These are phyloP conservation scores for Magnaporthiopsis rhizophila DNA, from an alignment of 2,329 filamentous ascomycete genomes.

Conservation along the genomic window DNA sequence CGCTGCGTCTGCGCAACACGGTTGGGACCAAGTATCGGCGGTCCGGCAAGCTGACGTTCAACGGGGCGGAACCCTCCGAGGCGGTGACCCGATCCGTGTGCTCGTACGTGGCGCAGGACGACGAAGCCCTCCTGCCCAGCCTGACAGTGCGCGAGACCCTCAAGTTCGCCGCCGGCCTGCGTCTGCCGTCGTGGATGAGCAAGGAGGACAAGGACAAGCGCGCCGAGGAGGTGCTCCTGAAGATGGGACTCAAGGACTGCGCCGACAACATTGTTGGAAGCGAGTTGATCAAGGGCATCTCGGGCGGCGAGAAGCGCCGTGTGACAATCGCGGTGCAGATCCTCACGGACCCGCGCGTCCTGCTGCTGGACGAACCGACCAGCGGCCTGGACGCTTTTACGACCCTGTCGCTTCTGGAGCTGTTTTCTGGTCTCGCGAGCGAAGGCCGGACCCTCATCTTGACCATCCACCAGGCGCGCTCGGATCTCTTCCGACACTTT, in stretches of 20 bases:
- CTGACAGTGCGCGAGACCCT: constrained; percentile 71
- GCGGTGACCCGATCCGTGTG: constrained; percentile 64
- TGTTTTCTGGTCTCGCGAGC: constrained; percentile 59
- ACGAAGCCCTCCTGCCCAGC: constrained; percentile 65
- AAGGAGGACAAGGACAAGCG: constrained; percentile 57
- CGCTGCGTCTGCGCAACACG: constrained; percentile 36
- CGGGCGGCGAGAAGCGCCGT: constrained; percentile 63
- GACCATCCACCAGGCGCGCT: constrained; percentile 73
- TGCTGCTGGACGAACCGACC: constrained; percentile 63
- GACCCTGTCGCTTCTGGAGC: constrained; percentile 67
- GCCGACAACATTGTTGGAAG: constrained; percentile 67
- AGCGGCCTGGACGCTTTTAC: constrained; percentile 69
- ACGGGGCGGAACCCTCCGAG: constrained; percentile 58
- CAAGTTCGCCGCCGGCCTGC: constrained; percentile 60
- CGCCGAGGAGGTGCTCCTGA: constrained; percentile 64
- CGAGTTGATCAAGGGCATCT: constrained; percentile 68
- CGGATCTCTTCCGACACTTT: constrained; percentile 63
- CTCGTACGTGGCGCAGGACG: constrained; percentile 72
- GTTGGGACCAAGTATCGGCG: constrained; percentile 52
- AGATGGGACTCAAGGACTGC: constrained; percentile 72
- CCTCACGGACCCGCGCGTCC: constrained; percentile 63
- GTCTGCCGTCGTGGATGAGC: constrained; percentile 63
- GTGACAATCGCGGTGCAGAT: constrained; percentile 74
- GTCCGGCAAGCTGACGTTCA: constrained; percentile 59
- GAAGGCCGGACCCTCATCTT: constrained; percentile 68